Base-by-base conservation (phyloP, 495 filamentous ascomycete genomes). In the Emericellopsis terricola region DNA sequence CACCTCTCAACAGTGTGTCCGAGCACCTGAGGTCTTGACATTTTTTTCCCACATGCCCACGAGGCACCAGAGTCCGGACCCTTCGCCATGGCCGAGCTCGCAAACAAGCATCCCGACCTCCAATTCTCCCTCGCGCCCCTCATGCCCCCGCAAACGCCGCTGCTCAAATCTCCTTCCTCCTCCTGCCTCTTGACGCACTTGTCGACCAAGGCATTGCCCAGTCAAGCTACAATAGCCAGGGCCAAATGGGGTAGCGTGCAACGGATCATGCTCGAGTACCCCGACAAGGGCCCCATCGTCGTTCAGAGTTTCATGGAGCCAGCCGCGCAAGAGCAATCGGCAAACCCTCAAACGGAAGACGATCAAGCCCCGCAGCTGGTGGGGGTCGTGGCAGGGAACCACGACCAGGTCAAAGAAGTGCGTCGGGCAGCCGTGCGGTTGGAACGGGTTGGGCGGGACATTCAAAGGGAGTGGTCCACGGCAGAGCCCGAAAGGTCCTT, bases 241-340 rank as follows among this genome's bases (percentile, higher is more conserved):
- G 42, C 61, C 2, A 50, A 44, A 17, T 50, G 60, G 23, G 60
- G 59, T 29, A 6, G 36, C 0, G 53, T 54, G 2, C 46, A 51
- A 40, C 50, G 59, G 29, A 47, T 62, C 18, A 51, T 64, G 36
- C 49, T 62, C 33, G 57, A 60, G 43, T 49, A 52, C 33, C 40
- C 28, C 11, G 44, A 38, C 19, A 20, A 33, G 18, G 57, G 56
- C 0, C 49, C 59, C 15, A 35, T 62, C 1, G 37, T 62, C 5
- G 43, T 61, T 1, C 49, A 49, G 15, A 51, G 49, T 8, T 54
- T 48, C 39, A 40, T 57, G 2, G 33, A 46, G 47, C 43, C 40
- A 41, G 33, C 23, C 33, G 19, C 24, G 42, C 16, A n/a, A n/a
- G n/a, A n/a, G n/a, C n/a, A n/a, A n/a, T n/a, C n/a, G n/a, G n/a